A percentile compares a stretch with the other conserved stretches of the same genome.
Evolutionary conservation across 495 filamentous ascomycete species (phyloP).

Genomic region (Xylaria telfairii): DNA sequence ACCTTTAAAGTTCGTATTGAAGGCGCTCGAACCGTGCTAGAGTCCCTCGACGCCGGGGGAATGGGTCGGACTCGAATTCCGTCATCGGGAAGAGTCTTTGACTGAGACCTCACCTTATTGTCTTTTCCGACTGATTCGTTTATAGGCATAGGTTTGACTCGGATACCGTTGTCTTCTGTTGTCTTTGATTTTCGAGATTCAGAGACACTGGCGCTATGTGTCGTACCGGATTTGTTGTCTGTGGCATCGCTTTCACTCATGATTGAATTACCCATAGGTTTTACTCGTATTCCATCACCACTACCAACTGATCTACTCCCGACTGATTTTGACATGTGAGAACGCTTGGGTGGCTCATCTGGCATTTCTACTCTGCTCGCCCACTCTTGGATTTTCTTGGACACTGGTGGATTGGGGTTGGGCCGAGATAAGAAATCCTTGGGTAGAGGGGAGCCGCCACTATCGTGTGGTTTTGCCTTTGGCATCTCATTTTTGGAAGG

Average conservation of each 20-base stretch:
- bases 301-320: conserved; percentile 27
- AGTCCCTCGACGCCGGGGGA: conserved; percentile 34
- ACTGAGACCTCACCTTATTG: conserved; percentile 33
- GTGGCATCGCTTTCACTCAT: conserved; percentile 29
- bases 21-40: conserved; percentile 39
- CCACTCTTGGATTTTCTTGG: conserved; percentile 61
- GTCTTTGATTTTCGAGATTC: conserved; percentile 31
- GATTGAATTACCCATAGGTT: conserved; percentile 29
- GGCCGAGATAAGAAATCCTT: conserved; percentile 59
- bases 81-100: conserved; percentile 28
- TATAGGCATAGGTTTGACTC: conserved; percentile 37
- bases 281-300: conserved; percentile 37
- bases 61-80: conserved; percentile 42
- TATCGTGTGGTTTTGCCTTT: conserved; percentile 46
- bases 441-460: conserved; percentile 48
- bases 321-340: conserved; percentile 2
- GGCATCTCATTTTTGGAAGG: conserved; percentile 42
- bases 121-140: conserved; percentile 40
- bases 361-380: conserved; percentile 50
- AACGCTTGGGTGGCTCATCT: conserved; percentile 33
- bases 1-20: conserved; percentile 38
- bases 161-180: conserved; percentile 44
- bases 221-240: conserved; percentile 27
- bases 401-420: conserved; percentile 54
- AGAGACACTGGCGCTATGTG: conserved; percentile 18